Percentiles rank a stretch among this genome's conserved stretches.
These are phyloP conservation scores for Nakaseomyces nivariensis DNA, from an alignment of 1,139 yeast species.

Conservation along the genomic window DNA sequence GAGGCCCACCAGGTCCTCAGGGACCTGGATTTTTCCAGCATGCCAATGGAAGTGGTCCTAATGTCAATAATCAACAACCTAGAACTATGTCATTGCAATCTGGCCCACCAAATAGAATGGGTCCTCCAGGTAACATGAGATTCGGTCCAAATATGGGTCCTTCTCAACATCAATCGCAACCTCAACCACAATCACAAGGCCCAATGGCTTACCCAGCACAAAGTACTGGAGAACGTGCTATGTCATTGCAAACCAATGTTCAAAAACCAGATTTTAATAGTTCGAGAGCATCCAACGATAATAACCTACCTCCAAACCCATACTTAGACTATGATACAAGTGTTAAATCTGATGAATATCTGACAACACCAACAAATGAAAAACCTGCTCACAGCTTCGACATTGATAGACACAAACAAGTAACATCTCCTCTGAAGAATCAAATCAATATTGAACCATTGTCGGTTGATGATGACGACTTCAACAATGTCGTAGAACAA, in stretches of 20 bases:
- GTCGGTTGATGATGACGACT: not conserved
- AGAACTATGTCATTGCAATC: slow-evolving; percentile 12
- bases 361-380: not conserved
- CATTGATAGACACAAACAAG: not conserved
- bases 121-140: not conserved
- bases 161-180: slow-evolving; percentile 5
- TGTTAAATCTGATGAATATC: not conserved
- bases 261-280: not conserved
- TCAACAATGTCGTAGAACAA: not conserved
- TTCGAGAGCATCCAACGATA: not conserved
- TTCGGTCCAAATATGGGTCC: slow-evolving; percentile 6
- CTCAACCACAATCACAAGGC: slow-evolving; percentile 5
- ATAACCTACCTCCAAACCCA: not conserved
- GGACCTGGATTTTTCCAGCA: slow-evolving; percentile 4
- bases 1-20: slow-evolving; percentile 12
- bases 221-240: not conserved
- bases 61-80: not conserved
- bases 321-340: not conserved
- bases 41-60: slow-evolving; percentile 5
- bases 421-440: slow-evolving; percentile 9
- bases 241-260: not conserved
- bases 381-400: not conserved
- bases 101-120: slow-evolving; percentile 6
- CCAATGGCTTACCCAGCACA: slow-evolving; percentile 2
- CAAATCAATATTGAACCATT: slow-evolving; percentile 4